Percentiles rank a stretch among this genome's conserved stretches.
Evolutionary conservation across 192 early-diverging fungal genomes (phyloP).

Genomic region (Podila horticola): DNA sequence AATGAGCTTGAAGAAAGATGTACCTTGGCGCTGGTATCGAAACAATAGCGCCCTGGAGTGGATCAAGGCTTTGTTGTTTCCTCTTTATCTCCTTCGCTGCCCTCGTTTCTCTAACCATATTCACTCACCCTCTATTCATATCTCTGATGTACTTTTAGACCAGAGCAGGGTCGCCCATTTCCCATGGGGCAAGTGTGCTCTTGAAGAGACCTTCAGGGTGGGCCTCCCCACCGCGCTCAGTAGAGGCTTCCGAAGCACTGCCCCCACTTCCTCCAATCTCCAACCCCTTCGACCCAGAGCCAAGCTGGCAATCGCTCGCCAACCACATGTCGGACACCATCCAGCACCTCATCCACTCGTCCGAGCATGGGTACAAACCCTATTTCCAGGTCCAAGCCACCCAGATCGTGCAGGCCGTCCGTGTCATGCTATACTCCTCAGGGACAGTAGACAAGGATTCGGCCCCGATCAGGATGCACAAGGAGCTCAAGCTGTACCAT

Average conservation of each 20-base stretch:
- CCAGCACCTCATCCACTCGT: neutral
- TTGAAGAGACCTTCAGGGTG: neutral
- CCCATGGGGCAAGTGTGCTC: neutral
- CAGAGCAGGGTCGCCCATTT: neutral
- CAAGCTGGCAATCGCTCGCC: conserved; percentile 1
- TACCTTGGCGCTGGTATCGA: too few species aligned
- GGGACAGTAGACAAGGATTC: conserved; percentile 72
- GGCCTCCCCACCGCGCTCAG: neutral
- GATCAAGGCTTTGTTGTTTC: too few species aligned
- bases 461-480: conserved; percentile 66
- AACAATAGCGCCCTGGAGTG: too few species aligned
- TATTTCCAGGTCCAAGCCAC: neutral
- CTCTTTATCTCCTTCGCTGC: too few species aligned
- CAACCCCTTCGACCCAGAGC: neutral
- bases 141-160: neutral
- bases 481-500: conserved; percentile 70
- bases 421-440: conserved; percentile 81
- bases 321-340: neutral
- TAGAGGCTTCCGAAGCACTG: neutral
- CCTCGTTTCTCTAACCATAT: too few species aligned
- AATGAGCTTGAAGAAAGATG: too few species aligned
- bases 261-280: neutral
- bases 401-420: conserved; percentile 74
- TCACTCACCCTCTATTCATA: neutral
- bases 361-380: neutral